phyloP scores from a whole-genome alignment of 2,329 filamentous ascomycete species.

The Bipolaris cookei region DNA sequence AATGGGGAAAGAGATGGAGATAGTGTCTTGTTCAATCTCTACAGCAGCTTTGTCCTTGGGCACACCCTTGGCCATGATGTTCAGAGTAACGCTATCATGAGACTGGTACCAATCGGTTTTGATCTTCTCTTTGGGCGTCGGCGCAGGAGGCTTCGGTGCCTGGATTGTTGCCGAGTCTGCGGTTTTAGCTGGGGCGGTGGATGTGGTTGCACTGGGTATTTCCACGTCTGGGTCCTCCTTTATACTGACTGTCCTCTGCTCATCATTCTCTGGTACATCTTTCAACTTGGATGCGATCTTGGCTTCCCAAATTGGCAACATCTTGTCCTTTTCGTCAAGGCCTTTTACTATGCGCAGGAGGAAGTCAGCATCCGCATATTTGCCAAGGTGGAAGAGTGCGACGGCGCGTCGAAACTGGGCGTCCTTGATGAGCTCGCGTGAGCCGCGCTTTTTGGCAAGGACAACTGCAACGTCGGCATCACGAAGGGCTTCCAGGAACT shows the following conservation, averaged over 20 bases:
- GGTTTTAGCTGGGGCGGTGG: slow-evolving; percentile 15
- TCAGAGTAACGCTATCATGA: slow-evolving; percentile 65
- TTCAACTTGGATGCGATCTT: slow-evolving; percentile 62
- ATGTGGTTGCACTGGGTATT: slow-evolving; percentile 50
- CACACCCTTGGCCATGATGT: slow-evolving; percentile 69
- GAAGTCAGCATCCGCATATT: slow-evolving; percentile 76
- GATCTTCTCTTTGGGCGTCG: slow-evolving; percentile 63
- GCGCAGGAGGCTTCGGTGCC: slow-evolving; percentile 36
- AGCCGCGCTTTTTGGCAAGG: slow-evolving; percentile 73
- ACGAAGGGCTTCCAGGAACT: slow-evolving; percentile 55
- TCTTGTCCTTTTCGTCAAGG: slow-evolving; percentile 60
- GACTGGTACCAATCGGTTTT: slow-evolving; percentile 74
- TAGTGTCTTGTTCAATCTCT: slow-evolving; percentile 57
- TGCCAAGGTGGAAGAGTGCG: slow-evolving; percentile 71
- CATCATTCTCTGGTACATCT: slow-evolving; percentile 57
- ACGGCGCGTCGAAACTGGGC: slow-evolving; percentile 82
- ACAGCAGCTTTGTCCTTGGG: slow-evolving; percentile 62
- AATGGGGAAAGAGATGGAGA: slow-evolving; percentile 66
- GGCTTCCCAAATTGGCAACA: slow-evolving; percentile 63
- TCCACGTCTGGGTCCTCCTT: slow-evolving; percentile 61
- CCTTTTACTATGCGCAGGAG: slow-evolving; percentile 67
- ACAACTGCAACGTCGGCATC: slow-evolving; percentile 61
- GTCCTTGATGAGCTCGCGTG: slow-evolving; percentile 76
- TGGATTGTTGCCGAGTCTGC: slow-evolving; percentile 21
- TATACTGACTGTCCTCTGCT: slow-evolving; percentile 44